These are phyloP conservation scores for Chloranthus sessilifolius DNA, from an alignment of 164 flowering plant species.

Conservation along the genomic window DNA sequence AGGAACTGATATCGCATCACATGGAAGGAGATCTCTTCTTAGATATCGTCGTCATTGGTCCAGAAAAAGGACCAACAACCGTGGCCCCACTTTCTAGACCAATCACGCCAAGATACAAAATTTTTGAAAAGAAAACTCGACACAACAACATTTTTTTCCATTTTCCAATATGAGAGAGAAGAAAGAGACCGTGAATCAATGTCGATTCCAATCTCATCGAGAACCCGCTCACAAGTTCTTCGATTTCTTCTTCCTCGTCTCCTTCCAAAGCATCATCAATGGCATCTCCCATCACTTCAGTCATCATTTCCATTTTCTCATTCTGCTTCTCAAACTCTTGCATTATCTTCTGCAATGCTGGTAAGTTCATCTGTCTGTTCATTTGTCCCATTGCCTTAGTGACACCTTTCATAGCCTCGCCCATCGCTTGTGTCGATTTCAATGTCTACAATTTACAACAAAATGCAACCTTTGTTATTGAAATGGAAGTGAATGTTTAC, in stretches of 20 bases:
- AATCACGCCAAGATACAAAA: too few relatives aligned
- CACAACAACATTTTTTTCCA: too few relatives aligned
- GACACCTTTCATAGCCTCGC: slow-evolving; percentile 93
- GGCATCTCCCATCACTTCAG: slow-evolving; percentile 86
- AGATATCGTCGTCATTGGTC: too few relatives aligned
- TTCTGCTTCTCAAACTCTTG: slow-evolving; percentile 81
- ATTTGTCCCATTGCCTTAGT: slow-evolving; percentile 93
- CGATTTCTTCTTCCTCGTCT: slow-evolving; percentile 88
- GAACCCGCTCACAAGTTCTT: slow-evolving; percentile 80
- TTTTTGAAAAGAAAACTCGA: too few relatives aligned
- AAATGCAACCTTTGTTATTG: slow-evolving; percentile 1
- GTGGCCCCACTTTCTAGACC: too few relatives aligned
- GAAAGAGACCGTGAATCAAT: slow-evolving; percentile 45
- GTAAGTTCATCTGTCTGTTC: slow-evolving; percentile 89
- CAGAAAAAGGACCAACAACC: too few relatives aligned
- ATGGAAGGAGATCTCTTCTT: too few relatives aligned
- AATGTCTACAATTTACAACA: slow-evolving; percentile 39
- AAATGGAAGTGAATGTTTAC: too few relatives aligned
- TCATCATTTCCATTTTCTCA: slow-evolving; percentile 82
- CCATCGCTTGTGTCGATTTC: slow-evolving; percentile 94
- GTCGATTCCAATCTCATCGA: slow-evolving; percentile 78
- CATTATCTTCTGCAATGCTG: slow-evolving; percentile 76
- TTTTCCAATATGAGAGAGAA: too few relatives aligned
- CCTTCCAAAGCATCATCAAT: slow-evolving; percentile 89
- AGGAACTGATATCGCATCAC: too few relatives aligned